Evolutionary conservation across 129 eudicot species (phyloP).

Genomic region (Silybum marianum): DNA sequence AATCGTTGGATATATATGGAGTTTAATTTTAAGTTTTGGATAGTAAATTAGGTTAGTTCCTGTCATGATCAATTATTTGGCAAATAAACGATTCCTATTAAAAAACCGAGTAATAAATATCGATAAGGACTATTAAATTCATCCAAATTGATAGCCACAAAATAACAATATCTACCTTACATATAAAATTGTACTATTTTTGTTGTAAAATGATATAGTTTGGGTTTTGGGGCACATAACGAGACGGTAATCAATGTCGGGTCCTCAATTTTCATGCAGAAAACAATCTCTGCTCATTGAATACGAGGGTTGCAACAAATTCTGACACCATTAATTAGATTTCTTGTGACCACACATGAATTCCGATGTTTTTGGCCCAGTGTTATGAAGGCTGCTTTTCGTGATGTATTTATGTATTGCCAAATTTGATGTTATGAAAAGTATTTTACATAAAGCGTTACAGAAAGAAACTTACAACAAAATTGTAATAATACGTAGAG

Average conservation of each 20-base stretch:
- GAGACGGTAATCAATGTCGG: background rate
- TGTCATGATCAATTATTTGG: background rate
- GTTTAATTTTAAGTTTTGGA: background rate
- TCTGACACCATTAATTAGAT: constrained; percentile 8
- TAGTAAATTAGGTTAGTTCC: background rate
- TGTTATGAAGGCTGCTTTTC: background rate
- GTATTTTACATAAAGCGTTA: background rate
- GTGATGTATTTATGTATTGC: background rate
- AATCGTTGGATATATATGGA: background rate
- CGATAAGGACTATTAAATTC: background rate
- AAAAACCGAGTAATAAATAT: background rate
- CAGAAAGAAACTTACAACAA: background rate
- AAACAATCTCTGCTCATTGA: background rate
- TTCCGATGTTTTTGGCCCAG: background rate
- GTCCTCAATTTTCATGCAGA: background rate
- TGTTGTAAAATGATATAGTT: background rate
- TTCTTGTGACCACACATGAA: constrained; percentile 15
- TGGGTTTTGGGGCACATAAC: background rate
- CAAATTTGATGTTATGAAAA: background rate
- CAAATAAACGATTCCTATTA: background rate
- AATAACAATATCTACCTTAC: background rate
- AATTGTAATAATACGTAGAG: background rate
- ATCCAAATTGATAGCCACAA: background rate
- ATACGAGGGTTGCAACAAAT: constrained; percentile 20
- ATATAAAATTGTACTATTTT: background rate